Evolutionary conservation across 495 filamentous ascomycete species (phyloP).

Genomic region (Aspergillus incahuasiensis): DNA sequence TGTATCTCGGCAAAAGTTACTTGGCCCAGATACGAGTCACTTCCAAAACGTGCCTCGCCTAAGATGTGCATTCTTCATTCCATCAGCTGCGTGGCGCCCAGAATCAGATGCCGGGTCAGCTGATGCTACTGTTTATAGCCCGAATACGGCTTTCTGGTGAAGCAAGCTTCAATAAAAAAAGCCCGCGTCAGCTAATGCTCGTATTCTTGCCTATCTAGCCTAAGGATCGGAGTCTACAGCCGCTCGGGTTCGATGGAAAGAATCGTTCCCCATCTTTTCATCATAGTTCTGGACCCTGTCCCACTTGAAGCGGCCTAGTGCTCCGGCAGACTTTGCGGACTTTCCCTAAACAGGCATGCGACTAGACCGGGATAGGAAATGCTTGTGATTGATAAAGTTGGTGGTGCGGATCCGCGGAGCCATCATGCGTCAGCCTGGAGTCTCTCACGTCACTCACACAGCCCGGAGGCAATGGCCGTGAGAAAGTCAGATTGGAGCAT

Average conservation of each 20-base stretch:
- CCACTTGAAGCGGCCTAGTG: constrained; percentile 19
- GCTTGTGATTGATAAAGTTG: constrained; percentile 19
- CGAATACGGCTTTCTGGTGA: not conserved
- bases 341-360: constrained; percentile 4
- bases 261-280: not conserved
- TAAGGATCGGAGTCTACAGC: not conserved
- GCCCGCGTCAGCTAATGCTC: not conserved
- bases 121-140: not conserved
- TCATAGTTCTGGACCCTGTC: constrained; percentile 6
- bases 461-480: constrained; percentile 1
- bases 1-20: no score
- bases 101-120: constrained; percentile 5
- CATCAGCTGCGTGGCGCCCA: constrained; percentile 2
- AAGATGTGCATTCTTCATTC: not conserved
- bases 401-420: not conserved
- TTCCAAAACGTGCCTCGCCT: not conserved
- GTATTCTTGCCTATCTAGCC: not conserved
- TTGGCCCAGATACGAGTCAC: no score
- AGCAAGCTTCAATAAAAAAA: not conserved
- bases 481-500: not conserved
- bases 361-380: constrained; percentile 5
- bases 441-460: constrained; percentile 32
- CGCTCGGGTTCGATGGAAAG: not conserved
- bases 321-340: constrained; percentile 13
- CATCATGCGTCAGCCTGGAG: constrained; percentile 28